These are phyloP conservation scores for Botryosphaeria dothidea DNA, from an alignment of 2,329 filamentous ascomycete species.

Conservation along the genomic window DNA sequence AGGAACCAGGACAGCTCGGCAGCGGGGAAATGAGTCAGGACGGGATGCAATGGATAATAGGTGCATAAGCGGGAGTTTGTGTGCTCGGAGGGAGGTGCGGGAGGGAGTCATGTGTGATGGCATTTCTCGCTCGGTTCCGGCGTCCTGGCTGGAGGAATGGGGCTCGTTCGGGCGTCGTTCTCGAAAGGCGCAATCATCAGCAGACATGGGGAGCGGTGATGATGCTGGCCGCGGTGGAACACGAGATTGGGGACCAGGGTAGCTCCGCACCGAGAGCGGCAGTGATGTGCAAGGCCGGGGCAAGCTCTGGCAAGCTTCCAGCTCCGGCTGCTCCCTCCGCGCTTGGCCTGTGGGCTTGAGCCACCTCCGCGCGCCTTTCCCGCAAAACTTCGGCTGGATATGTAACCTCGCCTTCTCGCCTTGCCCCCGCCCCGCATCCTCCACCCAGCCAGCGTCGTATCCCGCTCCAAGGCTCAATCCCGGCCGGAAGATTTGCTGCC, in stretches of 20 bases:
- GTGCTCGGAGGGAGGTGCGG: neutral
- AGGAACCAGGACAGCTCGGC: neutral
- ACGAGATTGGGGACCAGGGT: slow-evolving; percentile 12
- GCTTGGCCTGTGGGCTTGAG: neutral
- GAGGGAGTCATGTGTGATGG: neutral
- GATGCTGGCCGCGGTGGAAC: neutral
- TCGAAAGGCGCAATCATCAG: neutral
- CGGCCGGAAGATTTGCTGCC: slow-evolving; percentile 12
- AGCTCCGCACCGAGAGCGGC: neutral
- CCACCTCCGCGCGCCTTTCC: slow-evolving; percentile 12
- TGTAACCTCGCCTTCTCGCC: neutral
- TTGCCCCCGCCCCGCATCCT: slow-evolving; percentile 2
- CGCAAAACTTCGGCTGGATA: neutral
- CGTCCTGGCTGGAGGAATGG: neutral
- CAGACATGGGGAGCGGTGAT: neutral
- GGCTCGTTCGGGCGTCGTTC: neutral
- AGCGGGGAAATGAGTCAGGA: neutral
- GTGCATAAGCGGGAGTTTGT: neutral
- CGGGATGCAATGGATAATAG: neutral
- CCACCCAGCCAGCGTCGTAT: slow-evolving; percentile 4
- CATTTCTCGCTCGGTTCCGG: neutral
- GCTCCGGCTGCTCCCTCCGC: neutral
- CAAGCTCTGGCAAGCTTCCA: slow-evolving; percentile 7
- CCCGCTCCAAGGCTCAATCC: neutral
- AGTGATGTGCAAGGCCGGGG: slow-evolving; percentile 4